Conservation (phyloP, 257 asterid genomes). For the Leonotis leonurus region DNA sequence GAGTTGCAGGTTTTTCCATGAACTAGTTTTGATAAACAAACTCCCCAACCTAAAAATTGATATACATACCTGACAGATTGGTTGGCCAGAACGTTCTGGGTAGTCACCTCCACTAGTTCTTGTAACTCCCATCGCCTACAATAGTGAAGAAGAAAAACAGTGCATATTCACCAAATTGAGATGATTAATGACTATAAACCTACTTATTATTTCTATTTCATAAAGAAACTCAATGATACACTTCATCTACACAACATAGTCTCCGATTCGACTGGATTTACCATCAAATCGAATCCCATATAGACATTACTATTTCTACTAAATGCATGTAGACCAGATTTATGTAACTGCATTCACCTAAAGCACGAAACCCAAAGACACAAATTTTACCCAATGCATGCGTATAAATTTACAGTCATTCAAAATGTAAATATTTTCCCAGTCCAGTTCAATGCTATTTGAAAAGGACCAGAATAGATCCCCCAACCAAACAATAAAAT, state of each 20-base stretch:
- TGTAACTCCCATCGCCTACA: conserved; percentile 41
- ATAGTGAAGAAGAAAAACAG: conserved; percentile 6
- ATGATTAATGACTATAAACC: not conserved
- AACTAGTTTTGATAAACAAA: not conserved
- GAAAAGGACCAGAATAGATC: conserved; percentile 1
- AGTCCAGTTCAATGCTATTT: not conserved
- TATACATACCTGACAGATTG: conserved; percentile 55
- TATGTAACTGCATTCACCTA: not conserved
- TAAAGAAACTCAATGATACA: not conserved
- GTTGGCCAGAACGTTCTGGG: conserved; percentile 65
- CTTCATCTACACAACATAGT: conserved; percentile 6
- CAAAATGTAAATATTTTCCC: conserved; percentile 7
- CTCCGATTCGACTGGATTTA: conserved; percentile 7
- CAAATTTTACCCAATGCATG: conserved; percentile 17
- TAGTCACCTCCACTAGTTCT: conserved; percentile 41
- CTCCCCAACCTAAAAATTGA: not conserved
- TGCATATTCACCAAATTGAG: conserved; percentile 14
- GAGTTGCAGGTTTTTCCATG: not conserved
- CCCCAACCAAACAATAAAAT: not conserved
- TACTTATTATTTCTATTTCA: not conserved
- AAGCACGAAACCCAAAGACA: conserved; percentile 12
- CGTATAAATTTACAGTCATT: conserved; percentile 12
- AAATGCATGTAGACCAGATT: conserved; percentile 14
- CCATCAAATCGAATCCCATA: not conserved
- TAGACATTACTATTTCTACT: not conserved